Base-by-base conservation (phyloP, 208 protist genomes). In the Leishmania turanica region DNA sequence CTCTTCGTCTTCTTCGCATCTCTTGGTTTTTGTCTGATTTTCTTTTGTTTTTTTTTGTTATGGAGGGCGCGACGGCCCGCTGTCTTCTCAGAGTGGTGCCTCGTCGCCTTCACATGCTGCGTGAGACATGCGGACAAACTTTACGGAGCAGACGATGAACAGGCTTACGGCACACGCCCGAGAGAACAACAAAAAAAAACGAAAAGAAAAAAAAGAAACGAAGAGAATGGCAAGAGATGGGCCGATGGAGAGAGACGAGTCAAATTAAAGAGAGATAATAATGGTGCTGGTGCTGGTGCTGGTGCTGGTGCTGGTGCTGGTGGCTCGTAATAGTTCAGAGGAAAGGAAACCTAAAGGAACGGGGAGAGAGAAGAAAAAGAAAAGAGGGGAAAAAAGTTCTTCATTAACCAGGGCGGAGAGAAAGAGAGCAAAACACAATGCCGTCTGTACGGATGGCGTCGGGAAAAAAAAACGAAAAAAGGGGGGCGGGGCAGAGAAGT, bases 271-370 rank as follows among this genome's bases (percentile, higher is more conserved):
- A 62, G 51, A 40, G 72, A 51, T 62, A 31, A 62, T 37, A 53
- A 27, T 51, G 27, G 65, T 42, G 8, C 15, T n/a, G 8, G 37
- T 70, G 21, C 11, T 27, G 6, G 42, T 31, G 34, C 7, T 60
- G 34, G 34, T 37, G 34, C 34, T 37, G 21, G 34, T 37, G 34
- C 34, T 37, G 56, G 13, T 4, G 62, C 9, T 45, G 40, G 37
- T 75, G 47, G 47, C 62, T 8, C 6, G 65, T 42, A 58, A 60
- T 42, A 58, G 72, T 42, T 42, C 34, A 82, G n/a, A 77, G 70
- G 47, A 62, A 76, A 42, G n/a, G 49, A 51, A n/a, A 69, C 27
- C 19, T 69, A 37, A 64, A 31, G 2, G 24, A 62, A 64, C 65
- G n/a, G 21, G 45, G 42, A 37, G 13, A n/a, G n/a, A 69, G 34